Evolutionary conservation across 352 stramenopile species (phyloP).

Genomic region (Globisporangium paroecandrum): DNA sequence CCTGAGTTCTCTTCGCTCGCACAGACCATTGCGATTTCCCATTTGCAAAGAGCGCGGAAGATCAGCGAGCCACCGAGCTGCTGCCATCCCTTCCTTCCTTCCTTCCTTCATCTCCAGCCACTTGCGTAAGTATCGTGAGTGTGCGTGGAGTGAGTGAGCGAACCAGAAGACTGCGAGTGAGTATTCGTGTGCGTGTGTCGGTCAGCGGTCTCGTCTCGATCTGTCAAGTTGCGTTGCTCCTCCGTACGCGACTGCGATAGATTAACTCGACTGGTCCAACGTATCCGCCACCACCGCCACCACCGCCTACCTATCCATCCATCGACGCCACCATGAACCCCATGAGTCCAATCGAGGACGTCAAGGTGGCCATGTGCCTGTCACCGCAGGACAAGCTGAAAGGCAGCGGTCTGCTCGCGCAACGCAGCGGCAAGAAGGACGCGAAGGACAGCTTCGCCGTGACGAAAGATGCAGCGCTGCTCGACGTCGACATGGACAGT

Average conservation of each 20-base stretch:
- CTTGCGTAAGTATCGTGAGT: slow-evolving; percentile 25
- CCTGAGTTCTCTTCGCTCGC: slow-evolving; percentile 11
- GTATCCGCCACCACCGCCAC: background rate
- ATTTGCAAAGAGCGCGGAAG: slow-evolving; percentile 15
- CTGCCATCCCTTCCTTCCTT: slow-evolving; percentile 1
- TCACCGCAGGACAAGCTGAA: slow-evolving; percentile 71
- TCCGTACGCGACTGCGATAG: slow-evolving; percentile 8
- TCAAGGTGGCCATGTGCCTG: slow-evolving; percentile 55
- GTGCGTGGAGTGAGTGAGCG: slow-evolving; percentile 12
- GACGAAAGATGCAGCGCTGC: slow-evolving; percentile 20
- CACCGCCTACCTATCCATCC: background rate
- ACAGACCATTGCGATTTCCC: slow-evolving; percentile 16
- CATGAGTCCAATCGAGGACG: slow-evolving; percentile 40
- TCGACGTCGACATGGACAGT: slow-evolving; percentile 42
- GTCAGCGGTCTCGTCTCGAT: background rate
- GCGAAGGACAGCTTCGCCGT: slow-evolving; percentile 19
- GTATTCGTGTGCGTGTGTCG: background rate
- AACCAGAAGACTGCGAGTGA: background rate
- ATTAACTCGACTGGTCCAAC: slow-evolving; percentile 2
- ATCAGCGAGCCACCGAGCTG: background rate
- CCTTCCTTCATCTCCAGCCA: slow-evolving; percentile 7
- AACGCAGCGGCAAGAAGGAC: slow-evolving; percentile 33
- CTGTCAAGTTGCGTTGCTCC: slow-evolving; percentile 8
- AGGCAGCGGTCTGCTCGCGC: slow-evolving; percentile 22
- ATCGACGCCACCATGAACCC: slow-evolving; percentile 11